Evolutionary conservation across 1,139 yeast species (phyloP).

Genomic region (Pichia sp.): DNA sequence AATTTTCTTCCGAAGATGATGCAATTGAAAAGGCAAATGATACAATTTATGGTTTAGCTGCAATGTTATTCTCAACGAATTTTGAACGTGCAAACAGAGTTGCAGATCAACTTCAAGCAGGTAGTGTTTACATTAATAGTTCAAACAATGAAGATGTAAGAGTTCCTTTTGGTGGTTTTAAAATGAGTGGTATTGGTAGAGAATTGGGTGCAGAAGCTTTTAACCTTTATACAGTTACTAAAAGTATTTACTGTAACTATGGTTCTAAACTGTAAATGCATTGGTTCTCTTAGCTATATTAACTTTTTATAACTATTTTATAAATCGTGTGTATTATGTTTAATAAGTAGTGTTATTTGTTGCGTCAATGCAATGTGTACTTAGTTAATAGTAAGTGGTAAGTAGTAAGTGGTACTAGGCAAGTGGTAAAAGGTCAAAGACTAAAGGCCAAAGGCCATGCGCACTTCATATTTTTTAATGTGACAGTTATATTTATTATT

Average conservation of each 20-base stretch:
- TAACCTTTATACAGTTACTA: constrained; percentile 67
- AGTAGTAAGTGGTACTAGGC: too few species aligned
- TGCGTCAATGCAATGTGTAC: too few species aligned
- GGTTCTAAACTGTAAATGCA: constrained; percentile 28
- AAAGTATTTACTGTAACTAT: constrained; percentile 51
- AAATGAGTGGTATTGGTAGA: constrained; percentile 81
- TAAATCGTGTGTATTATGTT: background rate
- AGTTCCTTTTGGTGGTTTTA: constrained; percentile 79
- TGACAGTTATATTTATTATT: too few species aligned
- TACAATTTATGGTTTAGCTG: constrained; percentile 71
- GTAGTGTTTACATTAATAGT: constrained; percentile 82
- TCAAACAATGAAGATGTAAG: constrained; percentile 72
- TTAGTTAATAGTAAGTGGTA: too few species aligned
- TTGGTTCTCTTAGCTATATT: background rate
- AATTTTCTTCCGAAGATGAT: constrained; percentile 57
- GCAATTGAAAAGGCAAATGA: constrained; percentile 67
- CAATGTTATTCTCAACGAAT: constrained; percentile 69
- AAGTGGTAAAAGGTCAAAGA: too few species aligned
- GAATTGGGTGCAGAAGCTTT: constrained; percentile 84
- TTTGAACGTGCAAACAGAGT: constrained; percentile 53
- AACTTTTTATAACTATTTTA: background rate
- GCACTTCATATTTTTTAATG: too few species aligned
- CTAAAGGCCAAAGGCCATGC: too few species aligned
- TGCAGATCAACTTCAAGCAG: constrained; percentile 63
- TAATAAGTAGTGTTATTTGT: background rate